Evolutionary conservation across 2,329 filamentous ascomycete genomes (phyloP).

Genomic region (Stemphylium lycopersici): DNA sequence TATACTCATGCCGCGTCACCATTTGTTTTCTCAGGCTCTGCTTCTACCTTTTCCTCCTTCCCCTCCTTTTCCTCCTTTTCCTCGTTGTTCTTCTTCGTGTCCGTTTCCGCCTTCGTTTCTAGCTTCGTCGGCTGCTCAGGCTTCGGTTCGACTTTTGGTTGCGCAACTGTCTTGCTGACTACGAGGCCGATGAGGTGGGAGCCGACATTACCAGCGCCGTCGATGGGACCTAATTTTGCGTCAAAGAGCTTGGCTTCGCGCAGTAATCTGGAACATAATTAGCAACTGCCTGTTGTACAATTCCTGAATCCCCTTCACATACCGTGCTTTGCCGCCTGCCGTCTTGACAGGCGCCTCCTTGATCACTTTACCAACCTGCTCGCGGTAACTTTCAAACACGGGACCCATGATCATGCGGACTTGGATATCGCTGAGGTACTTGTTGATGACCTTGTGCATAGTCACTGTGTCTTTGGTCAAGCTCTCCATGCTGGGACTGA

Average conservation of each 20-base stretch:
- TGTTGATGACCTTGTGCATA: slow-evolving; percentile 80
- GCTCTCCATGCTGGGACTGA: slow-evolving; percentile 82
- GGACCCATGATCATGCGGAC: slow-evolving; percentile 84
- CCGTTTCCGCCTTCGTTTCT: background rate
- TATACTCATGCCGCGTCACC: background rate
- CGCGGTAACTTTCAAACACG: slow-evolving; percentile 81
- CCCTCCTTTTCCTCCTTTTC: background rate
- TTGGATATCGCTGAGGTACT: slow-evolving; percentile 77
- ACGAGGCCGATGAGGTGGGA: slow-evolving; percentile 71
- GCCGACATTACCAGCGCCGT: slow-evolving; percentile 77
- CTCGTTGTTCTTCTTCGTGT: background rate
- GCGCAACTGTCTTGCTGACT: slow-evolving; percentile 59
- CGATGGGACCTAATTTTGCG: slow-evolving; percentile 73
- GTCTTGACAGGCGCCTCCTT: slow-evolving; percentile 69
- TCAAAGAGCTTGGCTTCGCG: slow-evolving; percentile 77
- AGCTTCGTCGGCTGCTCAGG: background rate
- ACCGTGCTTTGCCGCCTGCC: slow-evolving; percentile 74
- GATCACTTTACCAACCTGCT: slow-evolving; percentile 77
- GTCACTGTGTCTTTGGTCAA: slow-evolving; percentile 85
- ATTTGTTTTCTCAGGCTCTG: background rate
- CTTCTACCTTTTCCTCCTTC: background rate
- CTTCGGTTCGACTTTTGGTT: slow-evolving; percentile 15
- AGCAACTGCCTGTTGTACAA: background rate
- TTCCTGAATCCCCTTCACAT: slow-evolving; percentile 39
- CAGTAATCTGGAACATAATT: slow-evolving; percentile 65